These are phyloP conservation scores for Pythium insidiosum DNA, from an alignment of 352 stramenopile species.

Conservation along the genomic window DNA sequence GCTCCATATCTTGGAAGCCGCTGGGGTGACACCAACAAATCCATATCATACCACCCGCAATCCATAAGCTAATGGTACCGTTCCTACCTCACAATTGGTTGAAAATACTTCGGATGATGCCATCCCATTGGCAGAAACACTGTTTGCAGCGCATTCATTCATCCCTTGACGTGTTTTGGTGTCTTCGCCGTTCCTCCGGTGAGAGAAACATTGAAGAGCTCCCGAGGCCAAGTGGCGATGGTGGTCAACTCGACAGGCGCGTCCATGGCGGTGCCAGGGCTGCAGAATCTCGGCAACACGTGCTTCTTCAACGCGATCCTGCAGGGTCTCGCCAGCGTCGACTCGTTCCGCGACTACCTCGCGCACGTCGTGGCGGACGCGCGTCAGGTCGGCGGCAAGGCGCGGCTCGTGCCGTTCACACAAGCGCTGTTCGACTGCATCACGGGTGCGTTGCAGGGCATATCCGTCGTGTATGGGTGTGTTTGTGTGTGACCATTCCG, in stretches of 20 bases:
- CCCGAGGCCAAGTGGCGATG: too few species aligned
- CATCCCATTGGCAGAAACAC: too few species aligned
- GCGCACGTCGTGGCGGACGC: constrained; percentile 41
- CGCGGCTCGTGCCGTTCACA: constrained; percentile 39
- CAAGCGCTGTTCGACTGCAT: constrained; percentile 57
- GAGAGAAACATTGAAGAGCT: neutral
- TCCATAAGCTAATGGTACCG: too few species aligned
- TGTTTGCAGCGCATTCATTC: too few species aligned
- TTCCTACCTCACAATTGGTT: too few species aligned
- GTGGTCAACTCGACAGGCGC: neutral
- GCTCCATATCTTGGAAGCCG: constrained; percentile 23
- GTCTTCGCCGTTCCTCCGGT: too few species aligned
- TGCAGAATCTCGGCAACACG: constrained; percentile 87
- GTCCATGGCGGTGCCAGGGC: constrained; percentile 40
- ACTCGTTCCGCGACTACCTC: constrained; percentile 64
- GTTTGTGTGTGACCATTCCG: neutral
- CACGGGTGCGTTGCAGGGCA: constrained; percentile 37
- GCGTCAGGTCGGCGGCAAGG: constrained; percentile 18
- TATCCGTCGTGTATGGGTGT: neutral
- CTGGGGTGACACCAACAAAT: constrained; percentile 11
- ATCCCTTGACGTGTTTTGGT: too few species aligned
- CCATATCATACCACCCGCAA: too few species aligned
- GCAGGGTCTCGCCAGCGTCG: constrained; percentile 68
- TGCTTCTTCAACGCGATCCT: constrained; percentile 89
- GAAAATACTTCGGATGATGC: too few species aligned